phyloP scores from a whole-genome alignment of 2,329 filamentous ascomycete genomes.

The Macroventuria anomochaeta region DNA sequence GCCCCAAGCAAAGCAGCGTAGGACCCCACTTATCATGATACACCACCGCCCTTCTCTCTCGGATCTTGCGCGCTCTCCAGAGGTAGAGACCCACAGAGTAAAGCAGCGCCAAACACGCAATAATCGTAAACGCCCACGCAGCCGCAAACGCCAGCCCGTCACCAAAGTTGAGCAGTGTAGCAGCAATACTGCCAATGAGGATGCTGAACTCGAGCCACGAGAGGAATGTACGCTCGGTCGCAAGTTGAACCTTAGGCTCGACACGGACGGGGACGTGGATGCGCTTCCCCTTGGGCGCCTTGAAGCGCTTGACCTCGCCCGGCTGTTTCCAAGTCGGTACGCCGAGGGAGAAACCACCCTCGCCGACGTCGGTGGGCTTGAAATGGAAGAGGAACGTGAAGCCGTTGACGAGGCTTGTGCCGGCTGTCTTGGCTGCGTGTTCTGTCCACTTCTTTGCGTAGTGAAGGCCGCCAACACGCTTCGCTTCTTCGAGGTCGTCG shows the following conservation, averaged over 20 bases:
- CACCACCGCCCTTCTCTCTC: constrained; percentile 79
- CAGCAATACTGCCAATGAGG: constrained; percentile 71
- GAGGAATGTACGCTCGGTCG: constrained; percentile 92
- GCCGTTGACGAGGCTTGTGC: constrained; percentile 40
- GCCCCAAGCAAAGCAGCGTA: constrained; percentile 72
- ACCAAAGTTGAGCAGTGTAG: constrained; percentile 51
- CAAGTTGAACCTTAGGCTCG: constrained; percentile 97
- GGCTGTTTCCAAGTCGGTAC: constrained; percentile 51
- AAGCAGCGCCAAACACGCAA: constrained; percentile 77
- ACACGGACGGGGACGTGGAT: constrained; percentile 96
- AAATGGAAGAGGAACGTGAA: constrained; percentile 48
- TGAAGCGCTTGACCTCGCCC: constrained; percentile 60
- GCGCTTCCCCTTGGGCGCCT: constrained; percentile 77
- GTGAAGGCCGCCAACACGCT: constrained; percentile 74
- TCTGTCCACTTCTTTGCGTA: constrained; percentile 68
- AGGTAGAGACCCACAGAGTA: constrained; percentile 87
- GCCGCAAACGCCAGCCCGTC: constrained; percentile 45
- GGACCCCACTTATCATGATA: constrained; percentile 94
- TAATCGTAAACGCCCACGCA: constrained; percentile 78
- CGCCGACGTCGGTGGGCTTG: constrained; percentile 53
- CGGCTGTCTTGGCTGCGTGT: constrained; percentile 58
- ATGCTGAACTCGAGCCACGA: constrained; percentile 98
- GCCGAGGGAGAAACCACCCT: constrained; percentile 51
- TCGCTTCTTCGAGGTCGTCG: constrained; percentile 76
- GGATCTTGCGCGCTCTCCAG: constrained; percentile 85